Evolutionary conservation across 805 yeast species (phyloP).

Genomic region (Suhomyces kilbournensis): DNA sequence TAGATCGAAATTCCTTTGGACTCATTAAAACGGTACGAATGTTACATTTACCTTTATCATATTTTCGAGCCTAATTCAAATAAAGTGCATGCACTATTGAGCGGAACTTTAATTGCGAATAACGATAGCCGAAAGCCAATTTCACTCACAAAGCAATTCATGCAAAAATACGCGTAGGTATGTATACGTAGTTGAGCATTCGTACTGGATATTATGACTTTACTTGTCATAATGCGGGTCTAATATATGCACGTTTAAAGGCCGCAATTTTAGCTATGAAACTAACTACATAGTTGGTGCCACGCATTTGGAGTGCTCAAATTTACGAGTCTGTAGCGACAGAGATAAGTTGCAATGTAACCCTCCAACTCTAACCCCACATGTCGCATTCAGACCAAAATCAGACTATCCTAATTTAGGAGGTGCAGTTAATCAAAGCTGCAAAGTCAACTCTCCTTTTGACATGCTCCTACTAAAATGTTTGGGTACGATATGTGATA

Average conservation of each 20-base stretch:
- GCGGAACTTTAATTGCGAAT: not conserved
- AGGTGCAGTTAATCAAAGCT: not conserved
- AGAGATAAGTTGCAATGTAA: not conserved
- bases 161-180: not conserved
- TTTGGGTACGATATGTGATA: not conserved
- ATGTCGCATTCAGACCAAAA: not conserved
- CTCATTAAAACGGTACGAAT: not conserved
- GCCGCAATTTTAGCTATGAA: no score
- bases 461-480: not conserved
- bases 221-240: not conserved
- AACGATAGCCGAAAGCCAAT: not conserved
- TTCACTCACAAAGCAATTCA: not conserved
- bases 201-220: not conserved
- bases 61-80: not conserved
- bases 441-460: not conserved
- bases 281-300: not conserved
- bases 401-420: no score
- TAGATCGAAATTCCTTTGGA: no score
- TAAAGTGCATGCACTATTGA: not conserved
- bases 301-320: not conserved
- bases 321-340: not conserved
- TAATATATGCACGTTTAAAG: not conserved
- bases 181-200: not conserved
- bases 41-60: not conserved
- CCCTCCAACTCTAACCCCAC: not conserved